Conservation (phyloP, 2,329 filamentous ascomycete species). For the Diaporthe destruens region DNA sequence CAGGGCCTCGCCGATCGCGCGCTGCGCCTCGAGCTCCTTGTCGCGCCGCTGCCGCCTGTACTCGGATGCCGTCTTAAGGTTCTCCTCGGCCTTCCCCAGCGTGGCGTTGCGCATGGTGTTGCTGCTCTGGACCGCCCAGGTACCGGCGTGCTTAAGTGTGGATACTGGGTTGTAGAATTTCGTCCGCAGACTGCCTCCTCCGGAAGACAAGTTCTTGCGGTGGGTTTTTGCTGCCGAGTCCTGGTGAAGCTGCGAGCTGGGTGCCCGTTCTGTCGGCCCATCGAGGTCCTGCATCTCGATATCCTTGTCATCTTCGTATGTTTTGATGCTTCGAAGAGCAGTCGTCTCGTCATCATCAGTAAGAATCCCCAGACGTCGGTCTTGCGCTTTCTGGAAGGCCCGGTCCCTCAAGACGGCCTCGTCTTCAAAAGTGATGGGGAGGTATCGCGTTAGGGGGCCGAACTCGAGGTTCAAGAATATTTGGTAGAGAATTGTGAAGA, state of each 20-base stretch:
- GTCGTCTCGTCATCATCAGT: constrained; percentile 53
- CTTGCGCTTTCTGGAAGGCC: constrained; percentile 85
- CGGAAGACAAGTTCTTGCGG: constrained; percentile 37
- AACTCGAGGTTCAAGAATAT: constrained; percentile 85
- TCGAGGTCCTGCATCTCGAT: constrained; percentile 54
- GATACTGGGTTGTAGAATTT: constrained; percentile 32
- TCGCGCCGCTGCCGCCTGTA: constrained; percentile 63
- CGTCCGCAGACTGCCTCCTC: constrained; percentile 38
- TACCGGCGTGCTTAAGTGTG: constrained; percentile 60
- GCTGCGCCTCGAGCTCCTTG: constrained; percentile 79
- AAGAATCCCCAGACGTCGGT: constrained; percentile 73
- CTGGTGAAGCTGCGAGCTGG: neutral
- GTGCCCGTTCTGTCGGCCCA: constrained; percentile 36
- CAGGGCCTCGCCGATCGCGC: constrained; percentile 80
- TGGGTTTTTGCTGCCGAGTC: constrained; percentile 30
- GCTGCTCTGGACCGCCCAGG: constrained; percentile 63
- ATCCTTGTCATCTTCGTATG: constrained; percentile 45
- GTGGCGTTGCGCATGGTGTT: constrained; percentile 62
- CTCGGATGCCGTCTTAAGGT: constrained; percentile 58
- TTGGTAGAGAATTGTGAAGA: constrained; percentile 83
- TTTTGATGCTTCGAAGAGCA: constrained; percentile 44
- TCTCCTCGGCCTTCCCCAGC: constrained; percentile 56
- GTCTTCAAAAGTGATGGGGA: constrained; percentile 96
- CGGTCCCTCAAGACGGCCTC: constrained; percentile 93
- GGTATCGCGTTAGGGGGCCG: constrained; percentile 84